Base-by-base conservation (phyloP, 306 rosid genomes). In the Vicia faba region DNA sequence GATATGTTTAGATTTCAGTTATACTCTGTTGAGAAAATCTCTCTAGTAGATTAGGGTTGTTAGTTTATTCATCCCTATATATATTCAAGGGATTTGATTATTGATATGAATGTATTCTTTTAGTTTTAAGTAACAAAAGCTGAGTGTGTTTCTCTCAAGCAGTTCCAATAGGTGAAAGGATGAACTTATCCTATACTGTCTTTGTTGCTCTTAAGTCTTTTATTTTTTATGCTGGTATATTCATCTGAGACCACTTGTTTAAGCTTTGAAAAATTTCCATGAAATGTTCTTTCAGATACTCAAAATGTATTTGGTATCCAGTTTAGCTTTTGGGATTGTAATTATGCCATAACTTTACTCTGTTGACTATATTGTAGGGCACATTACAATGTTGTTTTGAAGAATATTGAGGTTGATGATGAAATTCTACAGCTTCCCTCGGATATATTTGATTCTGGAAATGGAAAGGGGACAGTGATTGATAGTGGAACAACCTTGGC, bases 401-500 rank as follows among this genome's bases (percentile, higher is more conserved):
- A 86, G 91, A 84, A 76, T 35, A 76, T 95, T 81, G 91, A 86
- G 83, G 99, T 90, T 39, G 92, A 73, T 60, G 62, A 70, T 58
- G 89, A 86, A 23, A 69, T 82, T 78, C 83, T 95, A 73, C 55
- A 84, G 59, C 87, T 93, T 73, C 92, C 96, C 71, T 59, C 92
- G 5, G 89, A 87, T 82, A 66, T 64, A 70, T 95, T 95, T 76
- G 91, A 84, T 39, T 78, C 88, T 62, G 87, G 80, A 78, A 66
- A 64, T 68, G 79, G 73, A 68, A 85, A 59, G 71, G 91, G 89
- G 85, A 87, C 96, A 31, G 81, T 91, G 31, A 84, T 95, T 57
- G 99, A 95, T 80, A 95, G 99, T 78, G 99, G 99, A 53, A 95
- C 99, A 68, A 95, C 99, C 44, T 79, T 95, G 83, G 90, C 96